A percentile compares a stretch with the other conserved stretches of the same genome.
phyloP scores from a whole-genome alignment of 176 grass and related monocot species.

The Avena sativa region DNA sequence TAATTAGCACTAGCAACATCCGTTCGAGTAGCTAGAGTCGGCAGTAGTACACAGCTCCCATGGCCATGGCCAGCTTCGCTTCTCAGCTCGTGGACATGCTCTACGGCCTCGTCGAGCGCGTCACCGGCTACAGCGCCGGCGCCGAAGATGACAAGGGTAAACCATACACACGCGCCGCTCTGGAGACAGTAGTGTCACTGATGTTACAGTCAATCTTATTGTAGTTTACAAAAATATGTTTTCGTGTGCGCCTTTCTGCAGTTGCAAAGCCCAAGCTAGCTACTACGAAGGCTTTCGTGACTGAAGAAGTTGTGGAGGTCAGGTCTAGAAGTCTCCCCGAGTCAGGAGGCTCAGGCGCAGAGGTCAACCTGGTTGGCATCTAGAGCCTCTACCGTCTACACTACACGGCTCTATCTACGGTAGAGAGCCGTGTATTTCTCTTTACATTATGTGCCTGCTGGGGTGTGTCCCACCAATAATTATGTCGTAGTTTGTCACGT shows the following conservation, averaged over 20 bases:
- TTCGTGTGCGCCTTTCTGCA: neutral
- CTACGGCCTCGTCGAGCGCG: slow-evolving; percentile 39
- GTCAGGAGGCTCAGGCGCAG: neutral
- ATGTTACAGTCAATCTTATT: neutral
- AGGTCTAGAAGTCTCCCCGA: neutral
- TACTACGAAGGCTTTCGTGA: neutral
- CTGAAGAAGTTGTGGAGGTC: neutral
- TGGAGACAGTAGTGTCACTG: neutral
- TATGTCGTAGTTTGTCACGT: too few species aligned
- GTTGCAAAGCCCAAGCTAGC: neutral
- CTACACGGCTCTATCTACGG: neutral
- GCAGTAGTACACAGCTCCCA: neutral
- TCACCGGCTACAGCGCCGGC: slow-evolving; percentile 27
- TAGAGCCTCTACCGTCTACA: neutral
- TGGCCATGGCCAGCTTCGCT: slow-evolving; percentile 58
- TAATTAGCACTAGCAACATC: neutral
- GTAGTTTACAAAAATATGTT: neutral
- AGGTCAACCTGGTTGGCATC: neutral
- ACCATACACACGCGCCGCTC: neutral
- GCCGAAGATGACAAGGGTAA: slow-evolving; percentile 1
- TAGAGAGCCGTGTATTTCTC: neutral
- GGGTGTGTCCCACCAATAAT: neutral
- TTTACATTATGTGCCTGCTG: neutral
- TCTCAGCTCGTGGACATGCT: slow-evolving; percentile 48
- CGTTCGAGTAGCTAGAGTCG: neutral